Percentiles rank a stretch among this genome's conserved stretches.
phyloP scores from a whole-genome alignment of 148 eudicot species.

The Spergularia bocconei region DNA sequence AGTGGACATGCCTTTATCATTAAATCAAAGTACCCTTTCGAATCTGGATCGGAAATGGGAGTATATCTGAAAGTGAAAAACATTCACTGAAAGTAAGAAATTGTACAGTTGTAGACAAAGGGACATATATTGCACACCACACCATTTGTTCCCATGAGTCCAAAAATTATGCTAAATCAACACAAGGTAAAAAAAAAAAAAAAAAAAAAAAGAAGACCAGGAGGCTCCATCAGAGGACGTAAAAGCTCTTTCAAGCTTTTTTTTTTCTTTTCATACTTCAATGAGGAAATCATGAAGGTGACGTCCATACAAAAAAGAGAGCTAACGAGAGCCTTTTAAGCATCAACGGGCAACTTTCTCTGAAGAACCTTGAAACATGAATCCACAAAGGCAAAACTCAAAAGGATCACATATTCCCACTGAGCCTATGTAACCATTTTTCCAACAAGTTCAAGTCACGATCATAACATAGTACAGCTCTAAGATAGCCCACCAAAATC shows the following conservation, averaged over 20 bases:
- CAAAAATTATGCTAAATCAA: background rate
- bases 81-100: conserved; percentile 16
- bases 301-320: background rate
- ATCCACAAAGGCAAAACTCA: no score
- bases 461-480: no score
- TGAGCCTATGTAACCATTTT: no score
- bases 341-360: no score
- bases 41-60: conserved; percentile 90
- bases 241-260: no score
- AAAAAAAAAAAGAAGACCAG: background rate
- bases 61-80: conserved; percentile 59
- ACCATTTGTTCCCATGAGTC: background rate
- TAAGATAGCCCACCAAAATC: no score
- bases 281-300: no score
- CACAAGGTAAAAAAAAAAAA: background rate
- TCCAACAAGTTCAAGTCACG: no score
- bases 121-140: background rate
- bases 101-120: background rate
- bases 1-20: conserved; percentile 68
- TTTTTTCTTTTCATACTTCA: no score
- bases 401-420: no score
- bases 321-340: background rate
- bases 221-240: background rate
- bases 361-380: no score
- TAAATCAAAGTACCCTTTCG: conserved; percentile 90